These are phyloP conservation scores for Plasmodium gallinaceum DNA, from an alignment of 169 alveolate genomes.

Conservation along the genomic window DNA sequence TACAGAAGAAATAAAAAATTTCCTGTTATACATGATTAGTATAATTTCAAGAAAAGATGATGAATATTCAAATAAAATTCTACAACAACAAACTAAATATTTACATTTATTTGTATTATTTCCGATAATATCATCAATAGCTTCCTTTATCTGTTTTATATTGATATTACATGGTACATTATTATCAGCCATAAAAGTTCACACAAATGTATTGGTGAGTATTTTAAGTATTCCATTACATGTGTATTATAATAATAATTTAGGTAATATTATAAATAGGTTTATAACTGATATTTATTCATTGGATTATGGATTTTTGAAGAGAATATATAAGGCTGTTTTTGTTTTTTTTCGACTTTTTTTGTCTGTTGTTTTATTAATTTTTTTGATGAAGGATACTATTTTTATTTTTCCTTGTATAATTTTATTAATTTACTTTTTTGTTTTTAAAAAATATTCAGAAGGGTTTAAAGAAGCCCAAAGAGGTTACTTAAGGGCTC, in stretches of 20 bases:
- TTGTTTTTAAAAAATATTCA: conserved; percentile 70
- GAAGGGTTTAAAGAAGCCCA: conserved; percentile 82
- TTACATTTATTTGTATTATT: conserved; percentile 37
- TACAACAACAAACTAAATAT: conserved; percentile 29
- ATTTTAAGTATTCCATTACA: conserved; percentile 76
- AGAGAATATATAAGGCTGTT: conserved; percentile 77
- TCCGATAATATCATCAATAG: conserved; percentile 46
- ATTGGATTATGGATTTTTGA: conserved; percentile 78
- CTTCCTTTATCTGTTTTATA: conserved; percentile 43
- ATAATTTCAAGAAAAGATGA: conserved; percentile 50
- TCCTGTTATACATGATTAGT: conserved; percentile 53
- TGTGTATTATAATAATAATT: conserved; percentile 78
- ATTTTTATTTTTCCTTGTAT: conserved; percentile 46
- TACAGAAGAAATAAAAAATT: conserved; percentile 66
- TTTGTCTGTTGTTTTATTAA: conserved; percentile 48
- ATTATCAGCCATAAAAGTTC: conserved; percentile 78
- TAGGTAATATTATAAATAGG: conserved; percentile 80
- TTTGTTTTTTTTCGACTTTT: conserved; percentile 69
- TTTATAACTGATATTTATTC: conserved; percentile 79
- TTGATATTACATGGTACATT: conserved; percentile 73
- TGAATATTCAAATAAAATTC: conserved; percentile 25
- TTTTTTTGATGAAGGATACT: conserved; percentile 67
- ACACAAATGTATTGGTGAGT: conserved; percentile 56
- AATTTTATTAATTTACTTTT: conserved; percentile 40
- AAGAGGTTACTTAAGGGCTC: conserved; percentile 77